A percentile compares a stretch with the other conserved stretches of the same genome.
Evolutionary conservation across 495 filamentous ascomycete species (phyloP).

Genomic region (Hypoxylon trugodes): DNA sequence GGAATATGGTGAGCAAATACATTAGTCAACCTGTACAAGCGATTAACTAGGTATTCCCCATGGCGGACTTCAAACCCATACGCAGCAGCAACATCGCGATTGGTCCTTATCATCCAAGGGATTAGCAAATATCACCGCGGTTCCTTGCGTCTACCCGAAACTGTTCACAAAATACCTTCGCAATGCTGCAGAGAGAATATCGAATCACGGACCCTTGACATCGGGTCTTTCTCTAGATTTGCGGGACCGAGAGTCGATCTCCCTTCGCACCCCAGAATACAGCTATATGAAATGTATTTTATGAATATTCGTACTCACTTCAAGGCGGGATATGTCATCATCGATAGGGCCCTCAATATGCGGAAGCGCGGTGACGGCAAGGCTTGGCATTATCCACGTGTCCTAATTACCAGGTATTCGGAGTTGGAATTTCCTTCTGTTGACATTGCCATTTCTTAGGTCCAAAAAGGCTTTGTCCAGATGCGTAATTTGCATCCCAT

Average conservation of each 20-base stretch:
- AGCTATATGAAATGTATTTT: neutral
- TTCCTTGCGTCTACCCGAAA: constrained; percentile 5
- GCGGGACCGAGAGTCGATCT: neutral
- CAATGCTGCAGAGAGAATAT: neutral
- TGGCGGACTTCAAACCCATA: neutral
- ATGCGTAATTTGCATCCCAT: constrained; percentile 3
- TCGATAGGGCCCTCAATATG: constrained; percentile 4
- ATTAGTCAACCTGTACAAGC: too few species aligned
- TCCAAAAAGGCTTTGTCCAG: constrained; percentile 8
- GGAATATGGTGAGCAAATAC: constrained; percentile 10
- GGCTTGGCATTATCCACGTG: constrained; percentile 27
- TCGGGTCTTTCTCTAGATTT: neutral
- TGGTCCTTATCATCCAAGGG: neutral
- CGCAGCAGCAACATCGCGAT: neutral
- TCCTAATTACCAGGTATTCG: constrained; percentile 14
- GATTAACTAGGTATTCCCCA: too few species aligned
- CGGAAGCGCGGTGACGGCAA: neutral
- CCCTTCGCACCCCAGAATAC: neutral
- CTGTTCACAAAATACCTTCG: neutral
- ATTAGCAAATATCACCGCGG: constrained; percentile 1
- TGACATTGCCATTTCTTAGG: constrained; percentile 1
- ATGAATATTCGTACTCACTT: neutral
- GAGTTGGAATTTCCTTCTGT: constrained; percentile 12
- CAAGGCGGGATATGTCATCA: neutral
- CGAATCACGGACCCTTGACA: neutral